Conservation (phyloP, 805 yeast species). For the Saturnispora sekii region DNA sequence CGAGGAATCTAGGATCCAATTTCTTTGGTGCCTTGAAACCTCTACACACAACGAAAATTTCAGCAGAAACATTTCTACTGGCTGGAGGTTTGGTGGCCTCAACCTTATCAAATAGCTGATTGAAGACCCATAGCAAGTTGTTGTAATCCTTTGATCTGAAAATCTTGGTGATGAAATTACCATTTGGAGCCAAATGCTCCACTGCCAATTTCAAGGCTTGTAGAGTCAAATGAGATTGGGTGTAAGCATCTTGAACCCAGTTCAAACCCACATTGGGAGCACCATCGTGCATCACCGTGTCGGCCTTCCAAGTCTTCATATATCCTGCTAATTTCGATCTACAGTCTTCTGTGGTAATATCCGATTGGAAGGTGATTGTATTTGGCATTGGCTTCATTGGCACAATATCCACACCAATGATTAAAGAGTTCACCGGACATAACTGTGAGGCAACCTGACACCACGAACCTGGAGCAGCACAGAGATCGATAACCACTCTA, state of each 20-base stretch:
- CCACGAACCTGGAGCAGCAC: slow-evolving; percentile 99
- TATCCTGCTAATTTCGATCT: slow-evolving; percentile 89
- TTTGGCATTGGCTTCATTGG: slow-evolving; percentile 96
- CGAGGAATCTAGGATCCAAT: slow-evolving; percentile 84
- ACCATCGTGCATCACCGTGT: slow-evolving; percentile 97
- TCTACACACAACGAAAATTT: slow-evolving; percentile 93
- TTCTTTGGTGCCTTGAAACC: slow-evolving; percentile 95
- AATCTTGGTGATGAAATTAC: slow-evolving; percentile 92
- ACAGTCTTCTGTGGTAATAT: slow-evolving; percentile 97
- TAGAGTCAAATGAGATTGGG: slow-evolving; percentile 91
- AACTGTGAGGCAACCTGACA: slow-evolving; percentile 95
- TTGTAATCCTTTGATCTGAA: slow-evolving; percentile 99
- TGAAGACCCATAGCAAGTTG: slow-evolving; percentile 94
- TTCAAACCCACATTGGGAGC: slow-evolving; percentile 99
- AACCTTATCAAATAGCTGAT: slow-evolving; percentile 89
- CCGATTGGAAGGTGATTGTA: slow-evolving; percentile 89
- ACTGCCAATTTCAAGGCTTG: slow-evolving; percentile 92
- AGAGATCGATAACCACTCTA: slow-evolving; percentile 91
- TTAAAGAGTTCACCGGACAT: slow-evolving; percentile 87
- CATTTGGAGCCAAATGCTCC: slow-evolving; percentile 84
- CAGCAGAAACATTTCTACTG: slow-evolving; percentile 98
- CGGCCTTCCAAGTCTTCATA: slow-evolving; percentile 98
- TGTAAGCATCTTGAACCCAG: slow-evolving; percentile 99
- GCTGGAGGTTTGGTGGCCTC: slow-evolving; percentile 99
- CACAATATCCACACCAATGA: slow-evolving; percentile 97